Evolutionary conservation across 768 basidiomycete species (phyloP), one percentile per base, ranked within the genome.

Genomic region (Holtermannia corniformis): DNA sequence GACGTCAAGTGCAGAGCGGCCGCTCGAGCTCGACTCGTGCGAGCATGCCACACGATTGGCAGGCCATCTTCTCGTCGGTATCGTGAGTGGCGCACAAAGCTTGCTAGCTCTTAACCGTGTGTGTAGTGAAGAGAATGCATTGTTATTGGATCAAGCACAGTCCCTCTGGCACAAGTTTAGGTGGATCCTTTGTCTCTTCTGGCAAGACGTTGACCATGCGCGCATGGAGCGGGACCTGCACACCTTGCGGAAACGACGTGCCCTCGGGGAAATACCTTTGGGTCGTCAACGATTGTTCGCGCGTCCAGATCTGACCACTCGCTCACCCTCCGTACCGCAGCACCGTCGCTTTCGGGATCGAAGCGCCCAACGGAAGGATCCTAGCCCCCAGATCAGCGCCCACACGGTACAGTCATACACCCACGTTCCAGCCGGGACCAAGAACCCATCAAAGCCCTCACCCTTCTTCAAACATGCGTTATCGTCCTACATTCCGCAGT

Each of bases 281-380:
- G n/a, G n/a, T n/a, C n/a, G n/a, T n/a, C n/a, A n/a, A n/a, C n/a
- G n/a, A 24, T 4, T 25, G 7, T 40, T 32, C 41, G 16, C 5
- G 26, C 32, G 16, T 47, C 24, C 12, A 46, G 5, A 40, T 45
- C 3, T n/a, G 46, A 19, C 28, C 3, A 41, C 20, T 13, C 14
- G 53, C 61, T 58, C 47, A 63, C 62, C 68, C 71, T 22, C 71
- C 71, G 41, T 72, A 72, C 44, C 70, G 67, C 26, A 72, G 47
- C 5, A 72, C 67, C 16, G 68, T 70, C 59, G 63, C 65, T 26
- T 61, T 49, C 13, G 62, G 67, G 42, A 72, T 58, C 11, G 63
- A 59, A 1, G 68, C 71, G 5, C 71, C 71, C 3, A 72, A 61
- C 2, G 68, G 65, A 22, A 71, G 51, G 12, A 67, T 64, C 4